phyloP scores from a whole-genome alignment of 2,329 filamentous ascomycete genomes.

The Cytospora piceae region DNA sequence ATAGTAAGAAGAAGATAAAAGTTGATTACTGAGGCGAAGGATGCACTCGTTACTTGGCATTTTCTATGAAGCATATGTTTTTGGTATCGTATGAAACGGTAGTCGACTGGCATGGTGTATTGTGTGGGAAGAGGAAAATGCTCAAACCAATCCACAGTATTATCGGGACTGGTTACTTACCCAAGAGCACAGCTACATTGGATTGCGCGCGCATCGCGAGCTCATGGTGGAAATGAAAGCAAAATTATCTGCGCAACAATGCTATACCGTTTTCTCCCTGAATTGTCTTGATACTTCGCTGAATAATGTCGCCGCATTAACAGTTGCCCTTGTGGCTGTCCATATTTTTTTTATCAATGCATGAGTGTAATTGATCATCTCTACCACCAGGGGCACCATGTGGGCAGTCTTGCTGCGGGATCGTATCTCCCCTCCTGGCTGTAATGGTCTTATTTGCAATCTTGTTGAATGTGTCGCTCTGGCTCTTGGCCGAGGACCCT shows the following conservation, averaged over 20 bases:
- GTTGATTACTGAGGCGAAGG: neutral
- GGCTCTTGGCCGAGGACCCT: too few relatives aligned
- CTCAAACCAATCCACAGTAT: neutral
- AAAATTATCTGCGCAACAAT: neutral
- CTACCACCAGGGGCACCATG: too few relatives aligned
- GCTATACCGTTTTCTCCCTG: neutral
- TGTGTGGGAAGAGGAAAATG: neutral
- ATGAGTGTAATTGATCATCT: neutral
- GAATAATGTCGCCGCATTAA: neutral
- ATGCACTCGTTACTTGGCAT: neutral
- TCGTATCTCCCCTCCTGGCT: too few relatives aligned
- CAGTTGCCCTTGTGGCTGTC: neutral
- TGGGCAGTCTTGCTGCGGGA: too few relatives aligned
- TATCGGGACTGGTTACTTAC: neutral
- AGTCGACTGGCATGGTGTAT: neutral
- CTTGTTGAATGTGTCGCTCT: too few relatives aligned
- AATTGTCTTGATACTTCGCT: neutral
- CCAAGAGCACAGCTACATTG: neutral
- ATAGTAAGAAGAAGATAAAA: neutral
- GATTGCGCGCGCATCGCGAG: neutral
- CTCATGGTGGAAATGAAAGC: neutral
- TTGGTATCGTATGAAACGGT: neutral
- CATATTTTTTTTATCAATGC: neutral
- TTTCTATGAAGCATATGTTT: neutral
- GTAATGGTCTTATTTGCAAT: too few relatives aligned